A percentile compares a stretch with the other conserved stretches of the same genome.
These are phyloP conservation scores for Scheffersomyces titani DNA, from an alignment of 1,139 yeast genomes.

Conservation along the genomic window DNA sequence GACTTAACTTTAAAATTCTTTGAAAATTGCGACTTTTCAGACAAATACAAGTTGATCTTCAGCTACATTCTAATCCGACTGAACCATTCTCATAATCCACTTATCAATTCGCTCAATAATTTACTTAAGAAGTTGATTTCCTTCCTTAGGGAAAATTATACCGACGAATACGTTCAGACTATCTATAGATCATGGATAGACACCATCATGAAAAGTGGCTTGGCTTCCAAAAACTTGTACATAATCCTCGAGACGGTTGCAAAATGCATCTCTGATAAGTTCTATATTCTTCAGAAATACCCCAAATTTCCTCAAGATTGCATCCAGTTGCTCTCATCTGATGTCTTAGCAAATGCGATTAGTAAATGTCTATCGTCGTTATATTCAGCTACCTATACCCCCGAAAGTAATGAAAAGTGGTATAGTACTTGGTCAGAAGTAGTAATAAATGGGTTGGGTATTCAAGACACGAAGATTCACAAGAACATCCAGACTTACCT, in stretches of 20 bases:
- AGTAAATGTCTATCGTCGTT: slow-evolving; percentile 61
- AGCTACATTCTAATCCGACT: slow-evolving; percentile 65
- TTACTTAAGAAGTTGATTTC: slow-evolving; percentile 54
- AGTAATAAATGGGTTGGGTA: slow-evolving; percentile 32
- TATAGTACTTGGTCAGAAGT: slow-evolving; percentile 50
- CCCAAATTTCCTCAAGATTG: slow-evolving; percentile 50
- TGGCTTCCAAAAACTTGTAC: slow-evolving; percentile 59
- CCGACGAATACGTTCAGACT: slow-evolving; percentile 9
- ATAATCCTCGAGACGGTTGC: slow-evolving; percentile 58
- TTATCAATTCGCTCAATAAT: slow-evolving; percentile 66
- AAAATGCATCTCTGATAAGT: slow-evolving; percentile 35
- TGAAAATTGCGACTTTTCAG: slow-evolving; percentile 3
- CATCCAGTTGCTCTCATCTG: slow-evolving; percentile 51
- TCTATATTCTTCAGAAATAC: slow-evolving; percentile 38
- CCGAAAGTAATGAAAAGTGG: slow-evolving; percentile 43
- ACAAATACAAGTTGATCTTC: slow-evolving; percentile 27
- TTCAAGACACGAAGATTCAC: slow-evolving; percentile 28
- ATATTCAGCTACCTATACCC: slow-evolving; percentile 25
- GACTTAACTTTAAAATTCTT: slow-evolving; percentile 6
- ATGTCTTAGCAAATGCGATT: slow-evolving; percentile 66
- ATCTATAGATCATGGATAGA: slow-evolving; percentile 47
- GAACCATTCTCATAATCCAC: slow-evolving; percentile 70
- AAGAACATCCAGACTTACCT: slow-evolving; percentile 59
- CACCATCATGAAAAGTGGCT: slow-evolving; percentile 41
- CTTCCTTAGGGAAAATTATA: slow-evolving; percentile 29